Conservation (phyloP, 2,329 filamentous ascomycete genomes). For the Dothistroma septosporum region DNA sequence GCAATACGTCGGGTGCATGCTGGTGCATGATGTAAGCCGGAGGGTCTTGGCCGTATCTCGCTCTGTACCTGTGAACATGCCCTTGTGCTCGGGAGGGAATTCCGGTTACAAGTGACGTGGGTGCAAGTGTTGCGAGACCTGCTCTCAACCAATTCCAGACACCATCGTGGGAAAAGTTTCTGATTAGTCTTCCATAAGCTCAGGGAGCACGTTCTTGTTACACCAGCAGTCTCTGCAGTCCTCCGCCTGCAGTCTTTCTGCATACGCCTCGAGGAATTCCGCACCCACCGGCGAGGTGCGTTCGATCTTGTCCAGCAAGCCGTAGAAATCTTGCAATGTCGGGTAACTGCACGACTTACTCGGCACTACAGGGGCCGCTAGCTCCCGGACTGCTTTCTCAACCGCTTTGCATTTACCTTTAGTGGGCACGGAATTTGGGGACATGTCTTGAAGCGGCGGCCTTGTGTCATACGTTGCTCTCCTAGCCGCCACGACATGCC, state of each 20-base stretch:
- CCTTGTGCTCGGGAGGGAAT: not conserved
- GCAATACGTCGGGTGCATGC: not conserved
- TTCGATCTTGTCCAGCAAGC: conserved; percentile 23
- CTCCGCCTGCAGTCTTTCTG: conserved; percentile 18
- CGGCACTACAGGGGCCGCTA: not conserved
- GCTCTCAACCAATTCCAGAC: not conserved
- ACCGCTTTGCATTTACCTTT: not conserved
- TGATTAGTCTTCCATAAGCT: not conserved
- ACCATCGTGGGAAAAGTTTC: not conserved
- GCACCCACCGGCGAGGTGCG: conserved; percentile 19
- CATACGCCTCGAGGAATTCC: conserved; percentile 22
- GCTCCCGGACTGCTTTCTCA: not conserved
- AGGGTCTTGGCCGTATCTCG: not conserved
- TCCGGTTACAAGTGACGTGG: not conserved
- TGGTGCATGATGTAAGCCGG: not conserved
- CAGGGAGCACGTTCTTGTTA: conserved; percentile 6
- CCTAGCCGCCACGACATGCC: not conserved
- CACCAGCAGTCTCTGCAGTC: conserved; percentile 22
- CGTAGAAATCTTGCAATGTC: conserved; percentile 19
- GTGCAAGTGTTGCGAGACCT: not conserved
- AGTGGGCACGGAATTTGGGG: conserved; percentile 5
- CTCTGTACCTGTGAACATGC: not conserved
- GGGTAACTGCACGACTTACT: conserved; percentile 7
- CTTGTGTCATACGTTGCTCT: not conserved
- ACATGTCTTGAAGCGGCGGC: conserved; percentile 5